A percentile compares a stretch with the other conserved stretches of the same genome.
Conservation (phyloP, 352 stramenopile genomes). For the Blastocystis hominis region DNA sequence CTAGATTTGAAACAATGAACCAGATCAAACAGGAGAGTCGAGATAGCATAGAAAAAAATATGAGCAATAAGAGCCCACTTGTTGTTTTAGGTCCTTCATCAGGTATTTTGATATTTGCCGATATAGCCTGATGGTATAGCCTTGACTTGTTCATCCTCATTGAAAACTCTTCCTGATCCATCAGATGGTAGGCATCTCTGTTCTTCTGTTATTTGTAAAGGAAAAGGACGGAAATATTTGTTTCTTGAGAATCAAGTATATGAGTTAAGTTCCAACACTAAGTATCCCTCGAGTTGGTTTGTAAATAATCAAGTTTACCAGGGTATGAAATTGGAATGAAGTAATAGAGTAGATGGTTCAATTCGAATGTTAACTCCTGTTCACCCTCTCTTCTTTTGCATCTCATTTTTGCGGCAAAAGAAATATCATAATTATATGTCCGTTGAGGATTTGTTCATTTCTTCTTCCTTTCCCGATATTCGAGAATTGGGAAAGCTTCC, state of each 20-base stretch:
- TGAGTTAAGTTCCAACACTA: background rate
- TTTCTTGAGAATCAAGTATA: background rate
- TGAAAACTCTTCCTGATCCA: constrained; percentile 20
- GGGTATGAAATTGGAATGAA: background rate
- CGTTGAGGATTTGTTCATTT: constrained; percentile 13
- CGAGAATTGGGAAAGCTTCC: background rate
- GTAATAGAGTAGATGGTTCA: background rate
- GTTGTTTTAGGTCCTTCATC: background rate
- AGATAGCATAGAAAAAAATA: background rate
- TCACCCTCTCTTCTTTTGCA: constrained; percentile 30
- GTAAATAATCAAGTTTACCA: constrained; percentile 50
- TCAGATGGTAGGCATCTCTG: background rate
- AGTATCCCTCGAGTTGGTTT: constrained; percentile 41
- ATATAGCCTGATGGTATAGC: background rate
- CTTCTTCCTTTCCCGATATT: background rate
- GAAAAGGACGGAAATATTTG: background rate
- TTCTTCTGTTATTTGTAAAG: background rate
- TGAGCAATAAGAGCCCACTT: background rate
- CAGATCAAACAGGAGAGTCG: no score
- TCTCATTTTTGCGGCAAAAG: background rate
- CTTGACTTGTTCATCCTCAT: background rate
- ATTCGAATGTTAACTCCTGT: background rate
- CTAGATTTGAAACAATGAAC: no score
- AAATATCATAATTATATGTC: constrained; percentile 1
- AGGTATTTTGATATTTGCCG: background rate